Conservation (phyloP, 352 stramenopile species). For the Elongisporangium undulatum region DNA sequence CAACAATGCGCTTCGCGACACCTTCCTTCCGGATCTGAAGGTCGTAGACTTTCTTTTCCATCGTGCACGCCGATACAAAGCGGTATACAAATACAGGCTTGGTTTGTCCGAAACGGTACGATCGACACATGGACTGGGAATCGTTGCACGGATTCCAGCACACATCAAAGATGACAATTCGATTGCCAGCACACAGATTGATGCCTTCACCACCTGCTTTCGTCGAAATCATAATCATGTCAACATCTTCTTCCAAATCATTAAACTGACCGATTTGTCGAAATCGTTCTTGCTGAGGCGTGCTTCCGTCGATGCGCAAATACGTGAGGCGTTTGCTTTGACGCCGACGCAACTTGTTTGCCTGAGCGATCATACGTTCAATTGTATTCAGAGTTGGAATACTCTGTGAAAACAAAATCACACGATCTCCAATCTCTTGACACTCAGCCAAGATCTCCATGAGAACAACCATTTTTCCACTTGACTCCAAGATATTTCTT, state of each 20-base stretch:
- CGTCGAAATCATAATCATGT: constrained; percentile 86
- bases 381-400: constrained; percentile 84
- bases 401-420: constrained; percentile 89
- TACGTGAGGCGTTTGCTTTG: constrained; percentile 47
- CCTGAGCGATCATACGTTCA: constrained; percentile 55
- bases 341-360: constrained; percentile 51
- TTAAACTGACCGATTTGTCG: constrained; percentile 82
- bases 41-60: constrained; percentile 93
- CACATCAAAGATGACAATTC: constrained; percentile 90
- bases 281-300: constrained; percentile 72
- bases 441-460: constrained; percentile 75
- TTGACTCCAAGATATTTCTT: constrained; percentile 48
- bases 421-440: constrained; percentile 68
- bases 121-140: constrained; percentile 91
- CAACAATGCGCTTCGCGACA: constrained; percentile 86
- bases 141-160: constrained; percentile 92
- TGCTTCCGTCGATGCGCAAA: constrained; percentile 82
- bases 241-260: constrained; percentile 70
- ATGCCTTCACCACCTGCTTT: constrained; percentile 86
- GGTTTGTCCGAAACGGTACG: constrained; percentile 89
- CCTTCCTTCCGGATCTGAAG: constrained; percentile 89
- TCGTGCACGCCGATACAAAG: constrained; percentile 88
- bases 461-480: constrained; percentile 85
- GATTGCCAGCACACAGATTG: constrained; percentile 86
- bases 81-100: constrained; percentile 93